Conservation (phyloP, 2,329 filamentous ascomycete genomes). For the Aspergillus clavatus region DNA sequence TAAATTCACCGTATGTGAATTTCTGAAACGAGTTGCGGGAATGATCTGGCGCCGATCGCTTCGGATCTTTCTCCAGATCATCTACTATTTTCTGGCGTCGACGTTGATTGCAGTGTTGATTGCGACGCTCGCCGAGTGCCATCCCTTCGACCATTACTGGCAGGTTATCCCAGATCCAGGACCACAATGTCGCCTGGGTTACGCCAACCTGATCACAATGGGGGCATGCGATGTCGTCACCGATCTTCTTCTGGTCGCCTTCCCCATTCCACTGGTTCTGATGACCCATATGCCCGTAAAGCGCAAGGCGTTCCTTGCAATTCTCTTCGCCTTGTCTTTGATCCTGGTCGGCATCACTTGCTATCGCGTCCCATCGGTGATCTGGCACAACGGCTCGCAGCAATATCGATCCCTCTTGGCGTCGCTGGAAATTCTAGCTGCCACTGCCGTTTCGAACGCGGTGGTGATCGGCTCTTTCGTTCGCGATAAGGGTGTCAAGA, state of each 20-base stretch:
- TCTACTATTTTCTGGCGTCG: slow-evolving; percentile 68
- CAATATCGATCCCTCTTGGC: slow-evolving; percentile 85
- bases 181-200: slow-evolving; percentile 77
- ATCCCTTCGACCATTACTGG: slow-evolving; percentile 69
- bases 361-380: slow-evolving; percentile 75
- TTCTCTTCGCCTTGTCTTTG: slow-evolving; percentile 80
- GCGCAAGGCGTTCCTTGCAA: slow-evolving; percentile 71
- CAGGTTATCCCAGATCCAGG: slow-evolving; percentile 83
- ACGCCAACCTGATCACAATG: slow-evolving; percentile 83
- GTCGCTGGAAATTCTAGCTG: slow-evolving; percentile 84
- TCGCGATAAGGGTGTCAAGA: slow-evolving; percentile 84
- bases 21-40: slow-evolving; percentile 78
- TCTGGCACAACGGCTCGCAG: slow-evolving; percentile 66
- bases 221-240: slow-evolving; percentile 84
- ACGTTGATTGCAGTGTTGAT: slow-evolving; percentile 80
- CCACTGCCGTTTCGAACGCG: slow-evolving; percentile 79
- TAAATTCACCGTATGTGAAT: slow-evolving; percentile 86
- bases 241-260: slow-evolving; percentile 78
- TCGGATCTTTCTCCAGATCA: slow-evolving; percentile 63
- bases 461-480: slow-evolving; percentile 90
- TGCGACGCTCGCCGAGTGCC: slow-evolving; percentile 78
- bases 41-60: slow-evolving; percentile 77
- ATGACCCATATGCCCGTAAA: slow-evolving; percentile 69
- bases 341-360: slow-evolving; percentile 73
- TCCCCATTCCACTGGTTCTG: slow-evolving; percentile 84